Evolutionary conservation across 2,329 filamentous ascomycete species (phyloP), one percentile per base, ranked within the genome.

Genomic region (Beauveria australis): DNA sequence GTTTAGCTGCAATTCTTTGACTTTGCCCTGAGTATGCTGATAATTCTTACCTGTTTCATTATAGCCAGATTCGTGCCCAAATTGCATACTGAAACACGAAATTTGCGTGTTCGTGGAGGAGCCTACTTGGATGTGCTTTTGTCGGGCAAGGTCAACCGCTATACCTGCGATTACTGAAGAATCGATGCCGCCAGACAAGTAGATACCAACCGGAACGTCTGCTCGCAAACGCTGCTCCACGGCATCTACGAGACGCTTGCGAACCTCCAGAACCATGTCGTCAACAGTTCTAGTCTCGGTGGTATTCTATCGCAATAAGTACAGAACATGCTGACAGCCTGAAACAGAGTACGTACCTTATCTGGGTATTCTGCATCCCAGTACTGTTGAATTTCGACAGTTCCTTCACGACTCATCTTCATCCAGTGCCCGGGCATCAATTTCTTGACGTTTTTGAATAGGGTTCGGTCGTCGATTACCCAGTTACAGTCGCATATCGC

Each of bases 161-260:
- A 86, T 83, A 3, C 83, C 82, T 9, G 82, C 82, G 22, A 85
- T 69, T 1, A 77, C 74, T 0, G 81, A 84, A 0, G 80, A 83
- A 66, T 85, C 82, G 54, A 86, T 77, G 1, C 83, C 83, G 4
- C 83, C 82, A 26, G 76, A 80, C 0, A 85, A 71, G 61, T 82
- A 85, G 57, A 86, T 24, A n/a, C 80, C 83, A 3, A 85, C 73
- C 0, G 81, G 80, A 0, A 85, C 83, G 66, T 86, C 83, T 1
- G 82, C 82, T 18, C 78, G 74, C 10, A 85, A 70, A 5, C 82
- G 77, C n/a, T 82, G 64, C 18, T 75, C 75, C 8, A 85, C 72
- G 0, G 81, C 74, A 37, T 85, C 80, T 1, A 83, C 66, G 10
- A 85, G 65, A 2, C 73, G 73, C 49, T 80, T 69, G 5, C 81